Conservation (phyloP, 2,329 filamentous ascomycete species). For the Coleophoma cylindrospora region DNA sequence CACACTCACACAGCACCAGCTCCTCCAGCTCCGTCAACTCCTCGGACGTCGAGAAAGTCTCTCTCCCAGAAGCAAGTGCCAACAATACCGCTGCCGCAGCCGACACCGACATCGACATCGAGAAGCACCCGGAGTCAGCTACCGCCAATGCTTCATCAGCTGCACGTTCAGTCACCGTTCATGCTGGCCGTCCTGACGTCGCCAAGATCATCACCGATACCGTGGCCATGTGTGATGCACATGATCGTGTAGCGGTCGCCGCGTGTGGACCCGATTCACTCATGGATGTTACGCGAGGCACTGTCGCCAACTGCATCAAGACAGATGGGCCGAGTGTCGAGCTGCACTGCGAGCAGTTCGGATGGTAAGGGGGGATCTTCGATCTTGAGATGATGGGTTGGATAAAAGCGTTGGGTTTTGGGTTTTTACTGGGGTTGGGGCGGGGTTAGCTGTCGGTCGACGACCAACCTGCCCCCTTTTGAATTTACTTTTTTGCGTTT, state of each 20-base stretch:
- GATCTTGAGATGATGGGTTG: no score
- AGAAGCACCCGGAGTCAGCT: background rate
- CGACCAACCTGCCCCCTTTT: no score
- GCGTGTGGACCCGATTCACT: constrained; percentile 43
- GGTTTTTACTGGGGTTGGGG: no score
- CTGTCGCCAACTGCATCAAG: constrained; percentile 37
- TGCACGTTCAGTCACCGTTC: constrained; percentile 4
- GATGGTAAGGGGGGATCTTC: constrained; percentile 10
- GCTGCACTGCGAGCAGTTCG: constrained; percentile 39
- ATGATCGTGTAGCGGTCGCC: constrained; percentile 38
- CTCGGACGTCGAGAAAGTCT: background rate
- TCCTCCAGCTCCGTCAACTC: background rate
- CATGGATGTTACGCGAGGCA: constrained; percentile 38
- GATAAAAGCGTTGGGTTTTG: no score
- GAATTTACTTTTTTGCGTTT: no score
- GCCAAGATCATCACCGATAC: constrained; percentile 32
- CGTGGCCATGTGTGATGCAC: constrained; percentile 26
- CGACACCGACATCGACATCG: background rate
- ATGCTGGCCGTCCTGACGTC: constrained; percentile 35
- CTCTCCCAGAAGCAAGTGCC: background rate
- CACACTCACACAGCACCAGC: background rate
- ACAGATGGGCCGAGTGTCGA: constrained; percentile 42
- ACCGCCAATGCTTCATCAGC: background rate
- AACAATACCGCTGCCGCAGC: background rate
- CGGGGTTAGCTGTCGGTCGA: no score